Base-by-base conservation (phyloP, 495 filamentous ascomycete genomes). In the Pseudoneurospora amorphoporcata region DNA sequence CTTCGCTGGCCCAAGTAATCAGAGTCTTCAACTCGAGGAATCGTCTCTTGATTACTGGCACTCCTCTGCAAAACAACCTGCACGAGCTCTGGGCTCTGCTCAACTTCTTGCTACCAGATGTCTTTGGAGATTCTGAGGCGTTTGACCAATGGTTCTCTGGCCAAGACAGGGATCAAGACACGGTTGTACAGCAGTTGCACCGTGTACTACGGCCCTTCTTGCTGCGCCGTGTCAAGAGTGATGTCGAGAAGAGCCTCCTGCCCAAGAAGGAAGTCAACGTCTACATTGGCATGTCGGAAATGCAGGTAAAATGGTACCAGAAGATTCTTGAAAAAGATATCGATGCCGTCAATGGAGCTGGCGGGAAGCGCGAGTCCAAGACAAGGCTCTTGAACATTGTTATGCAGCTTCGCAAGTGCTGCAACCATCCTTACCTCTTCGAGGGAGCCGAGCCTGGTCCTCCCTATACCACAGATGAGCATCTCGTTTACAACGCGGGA, bases 261-360 rank as follows among this genome's bases (percentile, higher is more conserved):
- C 96, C 96, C 14, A 99, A 99, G 86, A 98, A 98, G 80, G 96
- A 99, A 79, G 83, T 98, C 78, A 99, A 98, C 75, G 82, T 99
- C 16, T 99, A 97, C 79, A 92, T 98, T 72, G 95, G 95, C 73
- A 98, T 99, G 96, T 91, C 96, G 3, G 94, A 97, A 37, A 99
- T 99, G 96, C 96, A 99, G 81, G 90, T 97, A 69, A 97, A 94
- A 77, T 99, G 96, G 96, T 99, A 99, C 76, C 90, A 98, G 81
- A 98, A 97, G 83, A 98, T 99, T 74, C 85, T 99, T 5, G 96
- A 98, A 80, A 98, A 98, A 82, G 96, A 99, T 79, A 99, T 99
- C 71, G 96, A 98, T 77, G 96, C 96, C 14, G 96, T 99, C 74
- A 99, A 99, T 75, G 96, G 96, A 65, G 96, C 96, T 38, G 93